phyloP scores from a whole-genome alignment of 2,329 filamentous ascomycete species.

The Alternaria triticimaculans region DNA sequence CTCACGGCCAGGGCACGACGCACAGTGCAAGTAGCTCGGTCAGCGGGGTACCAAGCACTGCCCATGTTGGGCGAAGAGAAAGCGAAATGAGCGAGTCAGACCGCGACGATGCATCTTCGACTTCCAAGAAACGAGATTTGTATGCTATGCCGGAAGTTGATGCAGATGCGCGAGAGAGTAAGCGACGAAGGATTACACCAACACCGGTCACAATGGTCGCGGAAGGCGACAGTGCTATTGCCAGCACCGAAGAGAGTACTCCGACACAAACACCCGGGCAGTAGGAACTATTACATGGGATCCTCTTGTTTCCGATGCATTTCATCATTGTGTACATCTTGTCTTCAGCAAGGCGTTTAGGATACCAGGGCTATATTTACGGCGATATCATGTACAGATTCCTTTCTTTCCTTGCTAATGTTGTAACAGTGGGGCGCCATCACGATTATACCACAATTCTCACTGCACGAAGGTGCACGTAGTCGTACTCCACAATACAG shows the following conservation, averaged over 20 bases:
- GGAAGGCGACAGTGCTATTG: conserved; percentile 36
- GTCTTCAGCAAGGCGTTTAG: conserved; percentile 29
- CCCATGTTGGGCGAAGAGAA: conserved; percentile 30
- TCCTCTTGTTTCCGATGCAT: conserved; percentile 1
- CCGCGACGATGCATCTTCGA: conserved; percentile 38
- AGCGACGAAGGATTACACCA: conserved; percentile 56
- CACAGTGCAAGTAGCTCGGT: conserved; percentile 64
- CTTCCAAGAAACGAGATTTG: conserved; percentile 46
- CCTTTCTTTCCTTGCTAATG: neutral
- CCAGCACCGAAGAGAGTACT: conserved; percentile 42
- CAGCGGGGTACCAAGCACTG: conserved; percentile 56
- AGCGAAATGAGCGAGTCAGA: conserved; percentile 48
- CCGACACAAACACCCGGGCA: conserved; percentile 27
- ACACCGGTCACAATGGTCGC: conserved; percentile 48
- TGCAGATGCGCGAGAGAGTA: conserved; percentile 44
- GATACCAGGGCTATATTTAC: conserved; percentile 11
- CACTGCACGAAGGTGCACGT: conserved; percentile 7
- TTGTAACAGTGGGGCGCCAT: neutral
- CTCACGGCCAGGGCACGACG: conserved; percentile 49
- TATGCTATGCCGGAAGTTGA: conserved; percentile 47
- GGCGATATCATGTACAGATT: conserved; percentile 2
- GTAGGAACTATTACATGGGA: conserved; percentile 13
- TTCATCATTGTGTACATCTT: conserved; percentile 4
- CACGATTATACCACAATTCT: neutral
- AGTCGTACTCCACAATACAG: conserved; percentile 6